Base-by-base conservation (phyloP, 345 rosid genomes). In the Gynandropsis gynandra region DNA sequence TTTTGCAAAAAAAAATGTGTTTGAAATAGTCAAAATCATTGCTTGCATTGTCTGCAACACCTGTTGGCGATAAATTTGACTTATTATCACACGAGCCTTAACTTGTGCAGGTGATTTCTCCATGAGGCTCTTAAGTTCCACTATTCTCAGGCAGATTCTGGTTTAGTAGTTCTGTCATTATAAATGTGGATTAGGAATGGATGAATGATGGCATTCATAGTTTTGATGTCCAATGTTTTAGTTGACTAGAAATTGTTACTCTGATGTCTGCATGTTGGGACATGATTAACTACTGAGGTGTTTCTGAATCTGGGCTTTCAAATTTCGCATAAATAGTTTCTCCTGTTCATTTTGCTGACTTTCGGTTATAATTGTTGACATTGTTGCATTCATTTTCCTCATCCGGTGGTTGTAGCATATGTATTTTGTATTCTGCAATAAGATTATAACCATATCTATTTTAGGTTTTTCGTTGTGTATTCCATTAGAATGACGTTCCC, bases 111-210 rank as follows among this genome's bases (percentile, higher is more conserved):
- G 38, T 38, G 37, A 58, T 47, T 47, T 24, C 44, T 37, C 27
- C 38, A 15, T n/a, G n/a, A 43, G 52, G 11, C 14, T n/a, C 29
- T 38, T 47, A 47, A 31, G 16, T 29, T 48, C 20, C 16, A 15
- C 39, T 24, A 3, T 36, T 21, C n/a, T n/a, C 15, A 14, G 29
- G 27, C 31, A 20, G 36, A 34, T 56, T 45, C 6, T 45, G 35
- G 43, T 37, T 47, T 47, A 57, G 16, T 45, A 46, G 29, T 47
- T 21, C 53, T 16, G 16, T 46, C 46, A 37, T 58, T 41, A 46
- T 46, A 36, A 36, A 38, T 15, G 36, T 21, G 53, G 35, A n/a
- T 16, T 44, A 47, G 45, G n/a, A n/a, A n/a, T n/a, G n/a, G n/a
- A n/a, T n/a, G n/a, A n/a, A n/a, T n/a, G n/a, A n/a, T n/a, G n/a